Base-by-base conservation (phyloP, 208 protist species). In the Naegleria lovaniensis region DNA sequence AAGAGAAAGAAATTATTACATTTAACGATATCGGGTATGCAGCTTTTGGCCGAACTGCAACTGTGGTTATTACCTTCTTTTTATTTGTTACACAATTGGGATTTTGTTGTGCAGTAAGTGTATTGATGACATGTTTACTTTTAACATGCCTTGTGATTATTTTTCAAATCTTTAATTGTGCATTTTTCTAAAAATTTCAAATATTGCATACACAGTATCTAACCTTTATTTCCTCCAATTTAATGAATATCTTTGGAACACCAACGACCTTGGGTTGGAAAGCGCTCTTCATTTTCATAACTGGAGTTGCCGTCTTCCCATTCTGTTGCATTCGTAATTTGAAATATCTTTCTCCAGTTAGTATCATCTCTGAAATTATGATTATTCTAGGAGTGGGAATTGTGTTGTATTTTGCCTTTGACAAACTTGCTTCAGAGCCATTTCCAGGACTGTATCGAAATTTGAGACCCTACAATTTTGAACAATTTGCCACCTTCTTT, bases 51-150 rank as follows among this genome's bases (percentile, higher is more conserved):
- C 29, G 13, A 33, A 15, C 13, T 39, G 85, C n/a, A 15, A 58
- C 39, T 38, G 39, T 58, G 6, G 39, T 88, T 58, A 88, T 88
- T 58, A 58, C 41, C 0, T 39, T 33, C 19, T 88, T 88, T 15
- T 58, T 88, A 38, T 29, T 88, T 58, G 33, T 88, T 38, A 88
- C 85, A 11, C 85, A 88, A 19, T 39, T 33, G 11, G 85, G 85
- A 51, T 88, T 88, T 58, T 88, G 85, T 58, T 88, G 85, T 88
- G 85, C 85, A 7, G 67, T 79, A 79, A 33, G 67, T 79, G 7
- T 11, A 9, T 4, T 75, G 5, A 75, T n/a, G n/a, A n/a, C n/a
- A n/a, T n/a, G n/a, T n/a, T 22, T 6, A 58, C 16, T 58, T 58
- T 58, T 22, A 22, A 22, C 6, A 22, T 58, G 52, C 11, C 52